Evolutionary conservation across 306 rosid genomes (phyloP).

Genomic region (Trifolium fragiferum): DNA sequence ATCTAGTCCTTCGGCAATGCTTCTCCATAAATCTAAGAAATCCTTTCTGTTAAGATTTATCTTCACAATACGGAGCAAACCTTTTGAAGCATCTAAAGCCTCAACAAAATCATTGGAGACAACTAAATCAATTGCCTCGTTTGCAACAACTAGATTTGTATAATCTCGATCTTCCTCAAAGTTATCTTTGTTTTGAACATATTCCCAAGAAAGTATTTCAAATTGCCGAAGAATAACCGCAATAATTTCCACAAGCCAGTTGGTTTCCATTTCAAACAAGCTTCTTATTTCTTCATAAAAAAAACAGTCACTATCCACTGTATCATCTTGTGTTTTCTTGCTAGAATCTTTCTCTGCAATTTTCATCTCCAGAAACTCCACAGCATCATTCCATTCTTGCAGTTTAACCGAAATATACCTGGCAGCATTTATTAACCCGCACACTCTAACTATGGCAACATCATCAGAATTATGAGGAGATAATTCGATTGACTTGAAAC

Average conservation of each 20-base stretch:
- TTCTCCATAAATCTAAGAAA: slow-evolving; percentile 78
- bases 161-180: slow-evolving; percentile 46
- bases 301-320: slow-evolving; percentile 46
- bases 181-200: slow-evolving; percentile 50
- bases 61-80: slow-evolving; percentile 54
- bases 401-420: slow-evolving; percentile 63
- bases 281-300: slow-evolving; percentile 64
- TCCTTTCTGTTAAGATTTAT: slow-evolving; percentile 61
- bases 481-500: slow-evolving; percentile 56
- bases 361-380: slow-evolving; percentile 74
- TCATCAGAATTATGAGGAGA: slow-evolving; percentile 46
- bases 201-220: slow-evolving; percentile 65
- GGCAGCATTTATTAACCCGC: slow-evolving; percentile 68
- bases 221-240: slow-evolving; percentile 65
- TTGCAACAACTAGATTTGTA: slow-evolving; percentile 29
- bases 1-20: slow-evolving; percentile 73
- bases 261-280: slow-evolving; percentile 70
- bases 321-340: slow-evolving; percentile 39
- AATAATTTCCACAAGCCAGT: slow-evolving; percentile 78
- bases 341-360: slow-evolving; percentile 60
- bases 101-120: slow-evolving; percentile 56
- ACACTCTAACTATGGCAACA: slow-evolving; percentile 48
- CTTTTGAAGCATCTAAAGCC: slow-evolving; percentile 60
- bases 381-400: slow-evolving; percentile 70
- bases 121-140: slow-evolving; percentile 46